Evolutionary conservation across 495 filamentous ascomycete species (phyloP).

Genomic region (Aspergillus ostianus): DNA sequence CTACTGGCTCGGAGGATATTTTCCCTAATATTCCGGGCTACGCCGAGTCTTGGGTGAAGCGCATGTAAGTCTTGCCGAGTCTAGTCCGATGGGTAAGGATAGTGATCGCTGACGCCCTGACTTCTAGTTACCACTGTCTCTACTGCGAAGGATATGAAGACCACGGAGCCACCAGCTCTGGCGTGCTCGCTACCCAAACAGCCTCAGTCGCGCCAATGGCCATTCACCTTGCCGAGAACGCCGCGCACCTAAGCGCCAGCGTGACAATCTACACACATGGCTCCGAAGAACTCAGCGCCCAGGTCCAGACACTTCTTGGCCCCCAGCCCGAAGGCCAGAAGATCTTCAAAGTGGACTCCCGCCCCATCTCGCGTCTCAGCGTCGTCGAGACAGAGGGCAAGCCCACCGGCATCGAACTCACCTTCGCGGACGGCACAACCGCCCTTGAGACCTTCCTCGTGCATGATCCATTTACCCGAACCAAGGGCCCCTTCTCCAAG

Average conservation of each 20-base stretch:
- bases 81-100: not conserved
- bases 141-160: slow-evolving; percentile 10
- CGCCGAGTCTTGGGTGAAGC: slow-evolving; percentile 36
- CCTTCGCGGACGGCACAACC: not conserved
- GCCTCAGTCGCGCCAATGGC: not conserved
- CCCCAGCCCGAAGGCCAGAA: not conserved
- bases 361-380: not conserved
- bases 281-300: not conserved
- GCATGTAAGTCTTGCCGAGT: slow-evolving; percentile 30
- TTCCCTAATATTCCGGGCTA: slow-evolving; percentile 37
- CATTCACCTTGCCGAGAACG: slow-evolving; percentile 1
- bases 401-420: not conserved
- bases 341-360: not conserved
- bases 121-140: slow-evolving; percentile 10
- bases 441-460: slow-evolving; percentile 10
- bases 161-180: not conserved
- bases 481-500: slow-evolving; percentile 24
- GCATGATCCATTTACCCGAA: slow-evolving; percentile 12
- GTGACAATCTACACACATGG: slow-evolving; percentile 9
- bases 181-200: slow-evolving; percentile 1
- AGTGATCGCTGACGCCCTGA: not conserved
- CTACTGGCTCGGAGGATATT: slow-evolving; percentile 40
- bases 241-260: not conserved
- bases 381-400: not conserved
- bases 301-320: not conserved